A percentile compares a stretch with the other conserved stretches of the same genome.
These are phyloP conservation scores for Myxozyma lipomycoides DNA, from an alignment of 805 yeast species.

Conservation along the genomic window DNA sequence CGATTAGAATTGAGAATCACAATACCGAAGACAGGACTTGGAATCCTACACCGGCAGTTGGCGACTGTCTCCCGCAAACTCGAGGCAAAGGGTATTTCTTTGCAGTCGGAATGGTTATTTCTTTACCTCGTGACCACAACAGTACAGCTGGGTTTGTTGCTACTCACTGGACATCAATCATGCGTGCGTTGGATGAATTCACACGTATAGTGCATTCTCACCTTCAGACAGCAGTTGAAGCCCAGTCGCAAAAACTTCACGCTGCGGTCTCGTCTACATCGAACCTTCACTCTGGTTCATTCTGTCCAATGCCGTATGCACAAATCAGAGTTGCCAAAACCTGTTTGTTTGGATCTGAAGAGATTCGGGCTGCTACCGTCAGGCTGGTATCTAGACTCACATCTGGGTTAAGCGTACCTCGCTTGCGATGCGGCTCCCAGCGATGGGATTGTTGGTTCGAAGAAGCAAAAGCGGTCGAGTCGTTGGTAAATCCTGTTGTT, in stretches of 20 bases:
- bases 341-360: slow-evolving; percentile 1
- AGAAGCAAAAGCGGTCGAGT: background rate
- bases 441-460: slow-evolving; percentile 3
- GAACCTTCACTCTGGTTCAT: background rate
- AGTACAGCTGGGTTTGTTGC: background rate
- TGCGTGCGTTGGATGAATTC: slow-evolving; percentile 3
- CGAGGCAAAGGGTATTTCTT: slow-evolving; percentile 2
- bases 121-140: background rate
- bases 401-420: slow-evolving; percentile 2
- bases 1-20: background rate
- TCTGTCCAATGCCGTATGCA: background rate
- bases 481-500: background rate
- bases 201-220: background rate
- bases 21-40: background rate
- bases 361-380: background rate
- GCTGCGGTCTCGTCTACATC: background rate
- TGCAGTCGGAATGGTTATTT: background rate
- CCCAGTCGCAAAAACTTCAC: background rate
- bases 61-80: slow-evolving; percentile 1
- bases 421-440: slow-evolving; percentile 1
- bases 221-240: background rate
- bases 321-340: background rate
- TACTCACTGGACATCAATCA: slow-evolving; percentile 3
- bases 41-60: background rate
- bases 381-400: background rate